Conservation (phyloP, 164 flowering plant genomes). For the Echeveria elegans region DNA sequence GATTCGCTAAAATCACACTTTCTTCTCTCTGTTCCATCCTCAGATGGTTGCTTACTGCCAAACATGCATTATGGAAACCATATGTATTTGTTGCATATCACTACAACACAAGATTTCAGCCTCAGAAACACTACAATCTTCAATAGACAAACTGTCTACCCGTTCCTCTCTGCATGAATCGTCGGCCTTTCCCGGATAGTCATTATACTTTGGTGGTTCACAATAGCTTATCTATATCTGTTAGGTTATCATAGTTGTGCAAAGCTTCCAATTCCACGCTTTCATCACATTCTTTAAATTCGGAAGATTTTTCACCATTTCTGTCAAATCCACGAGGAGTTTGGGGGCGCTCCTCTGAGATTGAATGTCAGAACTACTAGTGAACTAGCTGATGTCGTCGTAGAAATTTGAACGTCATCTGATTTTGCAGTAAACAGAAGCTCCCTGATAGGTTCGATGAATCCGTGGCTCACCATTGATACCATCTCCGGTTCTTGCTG, state of each 20-base stretch:
- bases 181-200: background rate
- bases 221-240: background rate
- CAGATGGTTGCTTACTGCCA: background rate
- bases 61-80: background rate
- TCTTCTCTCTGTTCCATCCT: background rate
- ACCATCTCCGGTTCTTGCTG: slow-evolving; percentile 10
- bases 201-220: background rate
- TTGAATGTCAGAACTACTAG: background rate
- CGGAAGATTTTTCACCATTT: background rate
- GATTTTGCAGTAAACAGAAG: background rate
- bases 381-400: background rate
- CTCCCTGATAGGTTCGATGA: background rate
- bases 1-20: background rate
- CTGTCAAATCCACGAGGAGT: background rate
- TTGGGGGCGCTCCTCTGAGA: background rate
- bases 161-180: background rate
- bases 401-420: background rate
- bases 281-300: background rate
- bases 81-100: background rate
- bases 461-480: slow-evolving; percentile 6
- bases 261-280: background rate
- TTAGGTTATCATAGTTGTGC: background rate
- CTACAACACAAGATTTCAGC: background rate
- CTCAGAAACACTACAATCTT: background rate
- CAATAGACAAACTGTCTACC: background rate